Evolutionary conservation across 2,329 filamentous ascomycete species (phyloP).

Genomic region (Xylaria arbuscula): DNA sequence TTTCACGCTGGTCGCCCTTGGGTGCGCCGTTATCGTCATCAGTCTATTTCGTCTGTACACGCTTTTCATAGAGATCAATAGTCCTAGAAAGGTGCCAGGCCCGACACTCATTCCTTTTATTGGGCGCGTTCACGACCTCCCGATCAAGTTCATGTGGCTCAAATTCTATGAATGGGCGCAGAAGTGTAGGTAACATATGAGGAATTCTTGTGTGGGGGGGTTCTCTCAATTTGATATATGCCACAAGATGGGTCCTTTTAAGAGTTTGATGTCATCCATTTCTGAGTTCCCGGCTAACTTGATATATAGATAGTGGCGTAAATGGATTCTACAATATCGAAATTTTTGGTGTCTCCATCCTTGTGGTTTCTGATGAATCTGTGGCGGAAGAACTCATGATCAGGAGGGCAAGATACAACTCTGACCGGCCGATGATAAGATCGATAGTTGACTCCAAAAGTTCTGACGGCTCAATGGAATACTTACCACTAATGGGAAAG

Average conservation of each 20-base stretch:
- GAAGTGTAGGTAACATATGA: constrained; percentile 34
- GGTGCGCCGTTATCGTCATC: constrained; percentile 40
- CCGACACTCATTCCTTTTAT: constrained; percentile 51
- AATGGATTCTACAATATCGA: constrained; percentile 52
- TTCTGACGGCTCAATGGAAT: constrained; percentile 65
- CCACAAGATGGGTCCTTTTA: background rate
- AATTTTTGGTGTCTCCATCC: constrained; percentile 51
- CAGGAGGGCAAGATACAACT: constrained; percentile 63
- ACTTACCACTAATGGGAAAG: constrained; percentile 66
- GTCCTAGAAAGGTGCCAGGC: constrained; percentile 47
- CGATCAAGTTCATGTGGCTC: constrained; percentile 63
- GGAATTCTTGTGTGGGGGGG: background rate
- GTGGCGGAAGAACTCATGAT: constrained; percentile 64
- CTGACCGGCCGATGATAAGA: constrained; percentile 60
- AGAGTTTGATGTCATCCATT: background rate
- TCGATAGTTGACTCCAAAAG: constrained; percentile 66
- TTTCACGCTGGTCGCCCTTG: constrained; percentile 42
- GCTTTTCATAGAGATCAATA: constrained; percentile 49
- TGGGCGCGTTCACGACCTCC: constrained; percentile 59
- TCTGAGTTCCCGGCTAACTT: constrained; percentile 5
- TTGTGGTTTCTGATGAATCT: constrained; percentile 63
- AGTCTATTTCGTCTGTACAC: constrained; percentile 45
- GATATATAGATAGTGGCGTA: constrained; percentile 41
- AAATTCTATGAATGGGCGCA: constrained; percentile 60
- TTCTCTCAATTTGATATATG: background rate